Conservation (phyloP, 441 rosid species). For the Adansonia rubrostipa region DNA sequence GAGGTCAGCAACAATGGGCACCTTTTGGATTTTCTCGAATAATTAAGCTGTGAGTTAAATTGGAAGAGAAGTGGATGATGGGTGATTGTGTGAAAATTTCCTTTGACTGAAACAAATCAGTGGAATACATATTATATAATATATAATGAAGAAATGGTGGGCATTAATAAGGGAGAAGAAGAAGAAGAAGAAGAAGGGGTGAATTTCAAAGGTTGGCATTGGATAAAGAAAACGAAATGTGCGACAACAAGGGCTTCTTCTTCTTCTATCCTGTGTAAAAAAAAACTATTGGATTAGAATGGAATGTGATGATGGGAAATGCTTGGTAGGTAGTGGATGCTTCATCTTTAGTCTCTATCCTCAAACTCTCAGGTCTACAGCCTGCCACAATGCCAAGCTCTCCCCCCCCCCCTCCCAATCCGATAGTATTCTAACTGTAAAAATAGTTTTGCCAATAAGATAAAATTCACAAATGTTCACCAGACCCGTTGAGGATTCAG, state of each 20-base stretch:
- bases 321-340: constrained; percentile 9
- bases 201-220: not conserved
- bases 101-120: not conserved
- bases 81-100: not conserved
- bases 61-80: too few species aligned
- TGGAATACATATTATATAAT: not conserved
- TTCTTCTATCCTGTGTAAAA: not conserved
- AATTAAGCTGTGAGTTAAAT: too few species aligned
- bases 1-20: not conserved
- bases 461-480: too few species aligned
- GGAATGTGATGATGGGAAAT: not conserved
- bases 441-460: too few species aligned
- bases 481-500: too few species aligned
- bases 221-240: constrained; percentile 44
- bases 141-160: not conserved
- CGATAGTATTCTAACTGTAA: too few species aligned
- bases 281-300: not conserved
- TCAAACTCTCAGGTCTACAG: not conserved
- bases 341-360: not conserved
- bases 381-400: not conserved
- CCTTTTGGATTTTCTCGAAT: not conserved
- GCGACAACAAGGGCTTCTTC: constrained; percentile 28
- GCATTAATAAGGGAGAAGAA: not conserved
- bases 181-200: too few species aligned
- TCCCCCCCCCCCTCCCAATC: too few species aligned